Evolutionary conservation across 345 rosid genomes (phyloP).

Genomic region (Arabidopsis arenosa): DNA sequence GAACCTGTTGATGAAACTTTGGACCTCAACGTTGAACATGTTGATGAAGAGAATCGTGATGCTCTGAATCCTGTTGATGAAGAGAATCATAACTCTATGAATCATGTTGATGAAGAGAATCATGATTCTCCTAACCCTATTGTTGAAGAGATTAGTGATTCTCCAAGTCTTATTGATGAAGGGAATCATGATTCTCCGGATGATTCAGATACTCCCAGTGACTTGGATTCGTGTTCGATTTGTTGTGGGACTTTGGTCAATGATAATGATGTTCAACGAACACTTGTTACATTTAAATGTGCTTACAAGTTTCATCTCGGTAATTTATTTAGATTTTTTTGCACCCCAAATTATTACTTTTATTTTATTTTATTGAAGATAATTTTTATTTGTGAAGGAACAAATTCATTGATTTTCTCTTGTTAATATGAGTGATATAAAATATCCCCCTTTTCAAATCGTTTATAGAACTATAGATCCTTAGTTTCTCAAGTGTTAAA

Average conservation of each 20-base stretch:
- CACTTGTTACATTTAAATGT: slow-evolving; percentile 16
- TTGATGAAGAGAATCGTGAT: not conserved
- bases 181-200: not conserved
- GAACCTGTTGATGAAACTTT: not conserved
- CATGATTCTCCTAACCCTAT: not conserved
- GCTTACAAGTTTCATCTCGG: not conserved
- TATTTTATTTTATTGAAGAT: too few species aligned
- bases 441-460: not conserved
- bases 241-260: not conserved
- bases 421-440: not conserved
- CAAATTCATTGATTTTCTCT: not conserved
- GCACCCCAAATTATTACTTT: not conserved
- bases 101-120: too few species aligned
- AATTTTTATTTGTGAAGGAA: not conserved
- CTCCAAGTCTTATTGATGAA: too few species aligned
- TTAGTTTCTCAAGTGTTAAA: not conserved
- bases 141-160: too few species aligned
- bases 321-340: not conserved
- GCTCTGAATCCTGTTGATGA: too few species aligned
- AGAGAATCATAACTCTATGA: too few species aligned
- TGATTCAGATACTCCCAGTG: not conserved
- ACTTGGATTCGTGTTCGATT: slow-evolving; percentile 3
- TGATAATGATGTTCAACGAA: not conserved
- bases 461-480: not conserved
- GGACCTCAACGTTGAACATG: not conserved